Percentiles rank a stretch among this genome's conserved stretches.
phyloP scores from a whole-genome alignment of 371 early-diverging fungal genomes.

The Coemansia sp. region DNA sequence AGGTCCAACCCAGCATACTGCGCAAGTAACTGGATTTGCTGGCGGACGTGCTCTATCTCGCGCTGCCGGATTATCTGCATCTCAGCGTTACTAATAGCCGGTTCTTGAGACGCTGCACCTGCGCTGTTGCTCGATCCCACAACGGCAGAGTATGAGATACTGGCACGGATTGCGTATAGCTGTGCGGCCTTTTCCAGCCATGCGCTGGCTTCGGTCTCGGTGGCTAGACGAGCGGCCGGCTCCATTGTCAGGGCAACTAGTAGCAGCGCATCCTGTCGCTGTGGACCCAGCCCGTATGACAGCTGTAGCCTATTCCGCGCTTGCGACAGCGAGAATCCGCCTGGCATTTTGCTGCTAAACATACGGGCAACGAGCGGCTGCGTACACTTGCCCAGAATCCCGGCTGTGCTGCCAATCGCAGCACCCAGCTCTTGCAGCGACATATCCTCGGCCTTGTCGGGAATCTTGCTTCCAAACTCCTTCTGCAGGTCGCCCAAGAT shows the following conservation, averaged over 20 bases:
- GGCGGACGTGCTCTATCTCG: slow-evolving; percentile 72
- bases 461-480: slow-evolving; percentile 82
- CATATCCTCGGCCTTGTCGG: slow-evolving; percentile 90
- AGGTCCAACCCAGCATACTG: slow-evolving; percentile 83
- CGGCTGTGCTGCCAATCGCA: slow-evolving; percentile 64
- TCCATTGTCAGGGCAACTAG: slow-evolving; percentile 82
- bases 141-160: slow-evolving; percentile 57
- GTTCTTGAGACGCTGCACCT: too few species aligned
- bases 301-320: slow-evolving; percentile 73
- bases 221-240: slow-evolving; percentile 76
- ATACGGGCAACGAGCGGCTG: slow-evolving; percentile 75
- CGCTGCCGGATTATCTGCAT: slow-evolving; percentile 78
- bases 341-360: slow-evolving; percentile 88
- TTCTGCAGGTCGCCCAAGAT: slow-evolving; percentile 93
- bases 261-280: slow-evolving; percentile 71
- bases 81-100: slow-evolving; percentile 70
- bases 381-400: slow-evolving; percentile 82
- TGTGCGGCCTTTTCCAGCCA: slow-evolving; percentile 80
- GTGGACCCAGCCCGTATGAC: slow-evolving; percentile 49
- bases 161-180: slow-evolving; percentile 74
- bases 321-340: slow-evolving; percentile 80
- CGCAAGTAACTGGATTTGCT: slow-evolving; percentile 83
- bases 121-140: too few species aligned
- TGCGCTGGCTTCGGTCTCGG: slow-evolving; percentile 79
- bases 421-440: slow-evolving; percentile 79